Evolutionary conservation across 2,329 filamentous ascomycete genomes (phyloP), one percentile per base, ranked within the genome.

Genomic region (Scleromitrula shiraiana): DNA sequence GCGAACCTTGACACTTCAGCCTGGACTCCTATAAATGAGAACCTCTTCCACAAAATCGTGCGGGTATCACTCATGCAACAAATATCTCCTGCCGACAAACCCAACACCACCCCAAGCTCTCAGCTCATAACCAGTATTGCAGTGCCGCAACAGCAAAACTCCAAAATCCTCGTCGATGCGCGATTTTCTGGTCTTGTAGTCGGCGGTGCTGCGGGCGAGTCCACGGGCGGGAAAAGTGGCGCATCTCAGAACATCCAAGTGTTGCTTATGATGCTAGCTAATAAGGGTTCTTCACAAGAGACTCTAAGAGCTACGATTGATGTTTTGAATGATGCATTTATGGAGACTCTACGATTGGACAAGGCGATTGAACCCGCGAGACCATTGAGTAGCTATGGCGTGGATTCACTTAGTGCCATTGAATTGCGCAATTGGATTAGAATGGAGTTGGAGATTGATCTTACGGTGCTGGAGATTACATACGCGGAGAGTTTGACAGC

Each of bases 361-460:
- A 19, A 38, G 17, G 23, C 40, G 3, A 44, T 49, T 17, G 46
- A 39, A 7, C 37, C 37, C 5, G 41, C 41, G 4, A 43, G 29
- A 17, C 26, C 22, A 20, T 20, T 43, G 27, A 43, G 41, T n/a
- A 50, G 33, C 24, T 54, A 54, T 36, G 54, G 52, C 12, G 50
- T 54, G 19, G 52, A 56, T 42, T 50, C 44, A 20, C 36, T 56
- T 23, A 50, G 50, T 15, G 54, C 54, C n/a, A 49, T 56, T 33
- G 54, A 56, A 39, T 39, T 56, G 37, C 41, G 52, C 5, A 52
- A 48, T 33, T 56, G 54, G 54, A 40, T 51, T 5, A 10, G 23
- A 15, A 39, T 38, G 52, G 23, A 58, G 56, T 32, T 62, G n/a
- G 26, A 32, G 10, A 32, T 38, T n/a, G 46, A 49, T 9, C 23